A percentile compares a stretch with the other conserved stretches of the same genome.
These are phyloP conservation scores for Naganishia cerealis DNA, from an alignment of 1,284 basidiomycete genomes.

Conservation along the genomic window DNA sequence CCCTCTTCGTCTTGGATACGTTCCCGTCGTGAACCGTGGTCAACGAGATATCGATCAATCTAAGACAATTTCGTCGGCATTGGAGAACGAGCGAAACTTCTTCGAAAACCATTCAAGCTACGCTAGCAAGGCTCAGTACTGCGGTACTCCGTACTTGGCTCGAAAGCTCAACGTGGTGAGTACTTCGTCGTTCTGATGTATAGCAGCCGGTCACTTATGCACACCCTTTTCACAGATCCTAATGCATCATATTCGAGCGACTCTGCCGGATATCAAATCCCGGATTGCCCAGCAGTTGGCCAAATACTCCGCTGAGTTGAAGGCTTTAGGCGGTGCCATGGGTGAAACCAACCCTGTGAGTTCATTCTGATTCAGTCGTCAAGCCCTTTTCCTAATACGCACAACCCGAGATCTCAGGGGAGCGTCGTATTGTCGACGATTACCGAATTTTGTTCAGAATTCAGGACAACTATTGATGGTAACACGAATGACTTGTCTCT, in stretches of 20 bases:
- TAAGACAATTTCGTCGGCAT: constrained; percentile 77
- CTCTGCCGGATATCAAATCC: constrained; percentile 93
- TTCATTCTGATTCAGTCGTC: neutral
- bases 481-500: constrained; percentile 91
- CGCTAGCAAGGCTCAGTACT: constrained; percentile 89
- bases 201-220: neutral
- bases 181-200: constrained; percentile 21
- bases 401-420: constrained; percentile 44
- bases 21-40: constrained; percentile 94
- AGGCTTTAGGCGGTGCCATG: constrained; percentile 78
- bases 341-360: constrained; percentile 75
- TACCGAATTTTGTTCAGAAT: constrained; percentile 95
- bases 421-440: constrained; percentile 92
- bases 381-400: neutral
- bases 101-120: constrained; percentile 93
- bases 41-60: constrained; percentile 91
- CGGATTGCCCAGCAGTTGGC: constrained; percentile 82
- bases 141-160: constrained; percentile 95
- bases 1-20: constrained; percentile 90
- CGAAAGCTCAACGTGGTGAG: constrained; percentile 90
- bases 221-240: constrained; percentile 65
- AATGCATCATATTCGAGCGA: constrained; percentile 96
- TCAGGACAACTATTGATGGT: constrained; percentile 93
- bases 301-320: constrained; percentile 82
- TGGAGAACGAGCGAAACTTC: constrained; percentile 86